Conservation (phyloP, 1,139 yeast species). For the Kurtzmaniella quercitrusa region DNA sequence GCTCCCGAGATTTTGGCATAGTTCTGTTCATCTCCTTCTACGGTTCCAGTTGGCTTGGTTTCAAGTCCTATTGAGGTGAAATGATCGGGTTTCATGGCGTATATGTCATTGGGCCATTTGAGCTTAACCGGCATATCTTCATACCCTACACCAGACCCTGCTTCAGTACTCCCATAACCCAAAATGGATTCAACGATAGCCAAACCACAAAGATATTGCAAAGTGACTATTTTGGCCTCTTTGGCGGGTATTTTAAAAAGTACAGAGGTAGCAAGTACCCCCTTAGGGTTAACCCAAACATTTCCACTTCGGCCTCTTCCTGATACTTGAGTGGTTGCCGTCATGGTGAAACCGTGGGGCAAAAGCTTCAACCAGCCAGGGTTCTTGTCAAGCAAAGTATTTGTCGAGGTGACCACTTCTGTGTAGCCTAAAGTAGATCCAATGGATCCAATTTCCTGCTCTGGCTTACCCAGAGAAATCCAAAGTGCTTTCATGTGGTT, state of each 20-base stretch:
- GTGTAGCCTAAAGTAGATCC: conserved; percentile 73
- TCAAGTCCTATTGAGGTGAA: conserved; percentile 21
- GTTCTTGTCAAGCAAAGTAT: conserved; percentile 72
- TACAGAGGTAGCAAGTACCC: conserved; percentile 81
- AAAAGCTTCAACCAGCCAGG: conserved; percentile 49
- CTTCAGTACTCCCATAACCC: conserved; percentile 47
- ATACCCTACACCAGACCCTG: conserved; percentile 50
- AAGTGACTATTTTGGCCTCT: conserved; percentile 54
- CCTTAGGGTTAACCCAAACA: conserved; percentile 91
- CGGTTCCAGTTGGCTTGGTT: conserved; percentile 16
- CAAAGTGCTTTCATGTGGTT: conserved; percentile 33
- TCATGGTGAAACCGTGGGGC: conserved; percentile 70
- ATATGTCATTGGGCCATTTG: conserved; percentile 98
- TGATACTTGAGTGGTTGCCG: conserved; percentile 79
- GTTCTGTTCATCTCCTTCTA: conserved; percentile 40
- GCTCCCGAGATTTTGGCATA: conserved; percentile 83
- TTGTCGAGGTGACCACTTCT: conserved; percentile 89
- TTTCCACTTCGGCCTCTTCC: conserved; percentile 97
- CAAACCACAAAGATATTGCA: conserved; percentile 81
- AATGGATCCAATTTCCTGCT: conserved; percentile 27
- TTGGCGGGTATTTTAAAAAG: conserved; percentile 57
- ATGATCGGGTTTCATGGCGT: conserved; percentile 64
- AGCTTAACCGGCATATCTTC: conserved; percentile 73
- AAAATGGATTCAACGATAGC: conserved; percentile 79
- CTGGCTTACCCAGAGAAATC: conserved; percentile 14